Evolutionary conservation across 225 moss, liverwort and hornwort species (phyloP), one percentile per base, ranked within the genome.

Genomic region (Physcomitrium patens): DNA sequence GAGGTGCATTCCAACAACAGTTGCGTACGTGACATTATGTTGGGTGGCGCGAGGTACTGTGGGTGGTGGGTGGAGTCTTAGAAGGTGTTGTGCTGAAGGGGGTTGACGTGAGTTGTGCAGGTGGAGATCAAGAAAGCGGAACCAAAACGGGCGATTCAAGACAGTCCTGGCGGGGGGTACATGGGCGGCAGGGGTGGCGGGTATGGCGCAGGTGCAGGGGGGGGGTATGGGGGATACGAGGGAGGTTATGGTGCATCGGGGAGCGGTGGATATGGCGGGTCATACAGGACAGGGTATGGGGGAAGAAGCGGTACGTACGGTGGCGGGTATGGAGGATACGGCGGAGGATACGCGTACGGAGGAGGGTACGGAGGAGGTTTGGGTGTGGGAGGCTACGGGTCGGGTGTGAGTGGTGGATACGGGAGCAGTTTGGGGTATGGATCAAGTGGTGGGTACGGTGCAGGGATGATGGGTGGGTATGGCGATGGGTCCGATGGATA

Each of bases 101-200:
- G 53, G 71, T 37, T 9, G 20, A 3, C 45, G 54, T 67, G 75
- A n/a, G 31, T 31, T 31, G 31, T 31, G 31, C 82, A 99, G 95
- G 99, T 99, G 7, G 95, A 99, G 54, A 94, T 95, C 44, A 99
- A 99, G 75, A 95, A 99, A 60, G 93, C 95, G 5, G 95, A 99
- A 51, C 97, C 97, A 0, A 99, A 99, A 28, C 85, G 95, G 63
- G 91, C 89, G 17, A 89, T 91, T 7, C 93, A 94, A 79, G 95
- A 99, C 64, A 89, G 83, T 63, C 85, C 85, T 16, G 84, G 93
- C 28, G 79, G 91, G 60, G 85, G 90, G 9, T 89, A 91, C 78
- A 53, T 88, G 8, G 84, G 87, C 12, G 94, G 87, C 52, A 83
- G 97, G 45, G 90, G 87, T 0, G 87, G 91, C 60, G 85, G 85